These are phyloP conservation scores for Ceriops decandra DNA, from an alignment of 345 rosid genomes.

Conservation along the genomic window DNA sequence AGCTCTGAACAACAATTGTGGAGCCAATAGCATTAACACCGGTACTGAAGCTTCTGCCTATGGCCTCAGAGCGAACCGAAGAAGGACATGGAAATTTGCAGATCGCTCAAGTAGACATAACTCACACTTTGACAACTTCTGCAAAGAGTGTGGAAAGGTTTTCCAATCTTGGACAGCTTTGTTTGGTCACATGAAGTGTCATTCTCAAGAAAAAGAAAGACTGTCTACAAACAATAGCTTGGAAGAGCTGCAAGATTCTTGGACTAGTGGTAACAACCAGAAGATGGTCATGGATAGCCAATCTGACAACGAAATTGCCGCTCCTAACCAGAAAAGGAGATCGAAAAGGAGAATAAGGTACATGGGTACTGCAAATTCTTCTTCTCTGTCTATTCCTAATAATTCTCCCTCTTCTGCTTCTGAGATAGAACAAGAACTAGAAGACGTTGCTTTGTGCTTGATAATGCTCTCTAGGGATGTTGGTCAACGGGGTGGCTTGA, in stretches of 20 bases:
- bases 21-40: neutral
- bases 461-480: constrained; percentile 67
- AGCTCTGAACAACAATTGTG: constrained; percentile 17
- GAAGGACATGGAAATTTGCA: constrained; percentile 43
- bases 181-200: constrained; percentile 27
- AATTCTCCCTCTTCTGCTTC: constrained; percentile 42
- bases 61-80: constrained; percentile 49
- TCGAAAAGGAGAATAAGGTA: constrained; percentile 41
- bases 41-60: constrained; percentile 23
- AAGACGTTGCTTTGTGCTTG: constrained; percentile 57
- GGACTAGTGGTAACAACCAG: constrained; percentile 24
- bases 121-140: constrained; percentile 30
- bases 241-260: constrained; percentile 40
- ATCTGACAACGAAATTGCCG: constrained; percentile 41
- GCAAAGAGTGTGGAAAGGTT: constrained; percentile 47
- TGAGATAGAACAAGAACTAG: constrained; percentile 52
- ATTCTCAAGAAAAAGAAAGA: constrained; percentile 21
- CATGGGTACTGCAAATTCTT: constrained; percentile 36
- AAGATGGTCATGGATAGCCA: constrained; percentile 35
- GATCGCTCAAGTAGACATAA: constrained; percentile 19
- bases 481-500: constrained; percentile 22
- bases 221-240: constrained; percentile 11
- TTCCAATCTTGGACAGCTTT: constrained; percentile 42
- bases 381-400: constrained; percentile 35
- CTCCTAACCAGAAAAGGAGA: constrained; percentile 38